Conservation (phyloP, 257 asterid genomes). For the Cynanchum wilfordii region DNA sequence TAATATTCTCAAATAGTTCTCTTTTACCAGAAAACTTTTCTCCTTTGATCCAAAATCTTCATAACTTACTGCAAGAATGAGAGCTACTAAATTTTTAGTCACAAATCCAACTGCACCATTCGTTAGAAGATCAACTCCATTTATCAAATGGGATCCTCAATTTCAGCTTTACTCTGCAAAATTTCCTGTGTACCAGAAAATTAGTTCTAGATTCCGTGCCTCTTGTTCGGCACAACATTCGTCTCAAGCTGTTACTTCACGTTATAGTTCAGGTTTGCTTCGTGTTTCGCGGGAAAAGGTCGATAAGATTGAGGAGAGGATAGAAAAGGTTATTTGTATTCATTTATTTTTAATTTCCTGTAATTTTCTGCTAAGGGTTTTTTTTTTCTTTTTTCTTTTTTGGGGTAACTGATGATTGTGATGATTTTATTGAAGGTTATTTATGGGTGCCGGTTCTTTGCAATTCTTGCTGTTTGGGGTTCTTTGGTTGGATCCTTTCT, state of each 20-base stretch:
- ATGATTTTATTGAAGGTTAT: conserved; percentile 43
- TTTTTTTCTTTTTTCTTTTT: not conserved
- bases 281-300: conserved; percentile 19
- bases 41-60: not conserved
- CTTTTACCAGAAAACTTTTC: not conserved
- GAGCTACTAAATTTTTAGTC: conserved; percentile 30
- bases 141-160: conserved; percentile 28
- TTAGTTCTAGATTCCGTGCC: conserved; percentile 9
- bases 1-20: not conserved
- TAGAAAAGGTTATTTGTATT: conserved; percentile 53
- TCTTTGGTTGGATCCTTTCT: conserved; percentile 79
- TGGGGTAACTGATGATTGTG: not conserved
- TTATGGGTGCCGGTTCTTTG: conserved; percentile 75
- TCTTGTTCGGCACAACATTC: conserved; percentile 16
- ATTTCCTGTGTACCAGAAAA: conserved; percentile 11
- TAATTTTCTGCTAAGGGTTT: not conserved
- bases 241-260: conserved; percentile 30
- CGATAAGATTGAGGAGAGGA: conserved; percentile 38
- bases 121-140: conserved; percentile 20
- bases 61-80: conserved; percentile 25
- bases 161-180: conserved; percentile 15
- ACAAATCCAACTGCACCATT: conserved; percentile 31
- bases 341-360: not conserved
- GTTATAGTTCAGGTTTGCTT: conserved; percentile 30
- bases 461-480: conserved; percentile 93